These are phyloP conservation scores for Diaporthe batatas DNA, from an alignment of 2,329 filamentous ascomycete genomes.

Conservation along the genomic window DNA sequence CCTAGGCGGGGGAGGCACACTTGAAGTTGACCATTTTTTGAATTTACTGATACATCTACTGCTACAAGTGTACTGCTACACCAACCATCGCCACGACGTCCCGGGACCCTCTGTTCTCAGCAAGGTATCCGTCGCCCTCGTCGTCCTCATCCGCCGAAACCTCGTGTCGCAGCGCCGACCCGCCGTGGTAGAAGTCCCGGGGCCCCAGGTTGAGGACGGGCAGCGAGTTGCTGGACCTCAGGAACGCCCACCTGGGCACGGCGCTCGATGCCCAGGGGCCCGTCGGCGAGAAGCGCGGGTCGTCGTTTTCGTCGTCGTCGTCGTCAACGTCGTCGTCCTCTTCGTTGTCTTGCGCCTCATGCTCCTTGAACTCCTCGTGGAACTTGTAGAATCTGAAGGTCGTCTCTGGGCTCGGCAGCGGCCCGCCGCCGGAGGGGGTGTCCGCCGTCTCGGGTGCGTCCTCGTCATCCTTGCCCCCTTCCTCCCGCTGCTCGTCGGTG, in stretches of 20 bases:
- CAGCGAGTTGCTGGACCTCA: slow-evolving; percentile 39
- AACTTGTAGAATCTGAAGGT: slow-evolving; percentile 22
- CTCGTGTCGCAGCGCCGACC: slow-evolving; percentile 28
- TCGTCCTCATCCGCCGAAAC: neutral
- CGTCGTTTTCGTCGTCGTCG: slow-evolving; percentile 19
- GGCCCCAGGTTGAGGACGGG: slow-evolving; percentile 27
- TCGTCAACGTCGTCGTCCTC: neutral
- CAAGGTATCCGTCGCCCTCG: neutral
- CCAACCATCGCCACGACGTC: slow-evolving; percentile 4
- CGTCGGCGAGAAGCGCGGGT: neutral
- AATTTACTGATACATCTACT: neutral
- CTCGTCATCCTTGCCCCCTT: neutral
- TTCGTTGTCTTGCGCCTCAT: neutral
- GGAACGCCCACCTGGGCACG: slow-evolving; percentile 32
- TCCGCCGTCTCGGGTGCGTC: neutral
- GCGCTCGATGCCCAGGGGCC: slow-evolving; percentile 26
- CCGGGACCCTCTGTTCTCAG: neutral
- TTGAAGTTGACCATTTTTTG: neutral
- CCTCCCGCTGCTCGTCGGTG: slow-evolving; percentile 5
- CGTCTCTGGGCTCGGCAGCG: neutral
- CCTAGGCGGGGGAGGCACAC: too few relatives aligned
- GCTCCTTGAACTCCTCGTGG: slow-evolving; percentile 23
- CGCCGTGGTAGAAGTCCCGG: slow-evolving; percentile 31
- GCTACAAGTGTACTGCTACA: slow-evolving; percentile 9
- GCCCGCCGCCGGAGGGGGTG: too few relatives aligned